A percentile compares a stretch with the other conserved stretches of the same genome.
Conservation (phyloP, 331 rosid species). For the Stylosanthes scabra region DNA sequence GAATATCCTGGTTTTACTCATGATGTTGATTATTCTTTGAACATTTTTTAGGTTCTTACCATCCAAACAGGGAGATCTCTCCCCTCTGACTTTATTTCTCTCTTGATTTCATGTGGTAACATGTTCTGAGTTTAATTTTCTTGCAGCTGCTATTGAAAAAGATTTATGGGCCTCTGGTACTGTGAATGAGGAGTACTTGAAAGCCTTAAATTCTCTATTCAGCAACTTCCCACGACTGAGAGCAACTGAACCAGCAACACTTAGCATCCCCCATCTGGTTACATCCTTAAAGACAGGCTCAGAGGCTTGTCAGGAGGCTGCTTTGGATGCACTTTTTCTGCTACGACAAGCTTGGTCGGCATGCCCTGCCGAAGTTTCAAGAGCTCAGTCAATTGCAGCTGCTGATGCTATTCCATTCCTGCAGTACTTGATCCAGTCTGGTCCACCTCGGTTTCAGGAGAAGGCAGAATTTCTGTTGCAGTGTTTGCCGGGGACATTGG, state of each 20-base stretch:
- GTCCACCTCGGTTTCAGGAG: conserved; percentile 98
- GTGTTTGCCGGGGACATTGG: conserved; percentile 97
- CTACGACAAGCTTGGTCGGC: conserved; percentile 99
- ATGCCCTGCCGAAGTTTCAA: conserved; percentile 96
- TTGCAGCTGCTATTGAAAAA: conserved; percentile 92
- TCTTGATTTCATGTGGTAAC: conserved; percentile 1
- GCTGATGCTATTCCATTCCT: conserved; percentile 98
- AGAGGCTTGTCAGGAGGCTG: conserved; percentile 98
- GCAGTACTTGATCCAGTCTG: conserved; percentile 97
- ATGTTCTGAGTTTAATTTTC: conserved; percentile 31
- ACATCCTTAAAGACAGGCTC: conserved; percentile 95
- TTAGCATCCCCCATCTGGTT: conserved; percentile 97
- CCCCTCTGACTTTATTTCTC: background rate
- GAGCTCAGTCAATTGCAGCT: conserved; percentile 97
- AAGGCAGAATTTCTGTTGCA: conserved; percentile 94
- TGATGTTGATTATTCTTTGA: conserved; percentile 20
- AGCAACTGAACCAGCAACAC: conserved; percentile 98
- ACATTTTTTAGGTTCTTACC: conserved; percentile 11
- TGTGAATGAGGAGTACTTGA: conserved; percentile 95
- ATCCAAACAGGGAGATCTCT: conserved; percentile 20
- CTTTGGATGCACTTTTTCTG: conserved; percentile 92
- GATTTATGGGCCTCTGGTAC: conserved; percentile 96
- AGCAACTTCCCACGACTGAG: conserved; percentile 97
- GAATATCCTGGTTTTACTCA: background rate
- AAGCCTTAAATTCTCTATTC: conserved; percentile 90